phyloP scores from a whole-genome alignment of 164 flowering plant genomes.

The Piper longum region DNA sequence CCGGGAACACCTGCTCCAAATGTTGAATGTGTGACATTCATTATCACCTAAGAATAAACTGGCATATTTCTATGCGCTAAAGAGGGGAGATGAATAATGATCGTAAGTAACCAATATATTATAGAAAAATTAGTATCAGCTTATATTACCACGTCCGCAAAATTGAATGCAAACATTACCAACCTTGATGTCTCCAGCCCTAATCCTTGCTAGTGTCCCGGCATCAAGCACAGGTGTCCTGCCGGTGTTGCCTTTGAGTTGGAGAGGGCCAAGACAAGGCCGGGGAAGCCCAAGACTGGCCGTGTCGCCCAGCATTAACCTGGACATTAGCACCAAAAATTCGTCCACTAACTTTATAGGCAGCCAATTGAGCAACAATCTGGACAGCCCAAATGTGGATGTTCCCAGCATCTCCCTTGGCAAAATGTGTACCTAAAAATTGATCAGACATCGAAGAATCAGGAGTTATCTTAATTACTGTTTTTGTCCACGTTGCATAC shows the following conservation, averaged over 20 bases:
- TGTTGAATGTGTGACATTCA: not conserved
- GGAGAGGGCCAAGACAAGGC: slow-evolving; percentile 39
- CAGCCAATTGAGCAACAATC: slow-evolving; percentile 36
- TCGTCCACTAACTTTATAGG: slow-evolving; percentile 33
- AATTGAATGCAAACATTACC: not conserved
- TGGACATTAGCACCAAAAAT: slow-evolving; percentile 23
- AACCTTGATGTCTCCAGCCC: slow-evolving; percentile 22
- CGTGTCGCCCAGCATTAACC: slow-evolving; percentile 29
- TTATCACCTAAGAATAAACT: not conserved
- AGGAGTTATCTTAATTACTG: not conserved
- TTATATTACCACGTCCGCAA: too few species aligned
- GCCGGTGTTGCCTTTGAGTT: slow-evolving; percentile 22
- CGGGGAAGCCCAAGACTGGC: slow-evolving; percentile 24
- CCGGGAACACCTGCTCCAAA: slow-evolving; percentile 34
- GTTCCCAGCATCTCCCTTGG: slow-evolving; percentile 36
- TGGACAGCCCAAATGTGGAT: slow-evolving; percentile 39
- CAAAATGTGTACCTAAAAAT: slow-evolving; percentile 39
- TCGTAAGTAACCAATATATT: too few species aligned
- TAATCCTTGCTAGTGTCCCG: slow-evolving; percentile 28
- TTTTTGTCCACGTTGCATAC: too few species aligned
- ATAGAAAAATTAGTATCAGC: too few species aligned
- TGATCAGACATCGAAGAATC: not conserved
- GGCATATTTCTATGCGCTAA: not conserved
- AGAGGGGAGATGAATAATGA: not conserved
- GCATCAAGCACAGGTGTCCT: slow-evolving; percentile 34